phyloP scores from a whole-genome alignment of 257 asterid genomes.

The Cynanchum wilfordii region DNA sequence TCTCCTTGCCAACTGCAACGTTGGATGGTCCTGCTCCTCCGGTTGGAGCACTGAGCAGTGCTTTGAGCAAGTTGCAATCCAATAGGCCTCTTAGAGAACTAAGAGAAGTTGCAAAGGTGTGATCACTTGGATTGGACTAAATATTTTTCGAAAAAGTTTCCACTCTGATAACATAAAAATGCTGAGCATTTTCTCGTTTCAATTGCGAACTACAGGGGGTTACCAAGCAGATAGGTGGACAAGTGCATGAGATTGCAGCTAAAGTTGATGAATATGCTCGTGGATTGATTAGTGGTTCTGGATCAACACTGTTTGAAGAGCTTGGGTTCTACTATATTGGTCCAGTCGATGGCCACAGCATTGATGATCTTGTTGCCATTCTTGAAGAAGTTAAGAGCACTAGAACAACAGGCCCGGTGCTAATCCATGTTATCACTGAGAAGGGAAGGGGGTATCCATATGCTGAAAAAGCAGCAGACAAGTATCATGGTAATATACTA shows the following conservation, averaged over 20 bases:
- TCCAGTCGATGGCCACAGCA: slow-evolving; percentile 90
- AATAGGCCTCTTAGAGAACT: slow-evolving; percentile 87
- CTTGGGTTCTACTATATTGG: slow-evolving; percentile 94
- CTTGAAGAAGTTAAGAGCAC: slow-evolving; percentile 88
- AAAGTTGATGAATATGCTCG: slow-evolving; percentile 98
- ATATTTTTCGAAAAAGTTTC: background rate
- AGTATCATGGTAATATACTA: slow-evolving; percentile 65
- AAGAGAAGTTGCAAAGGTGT: slow-evolving; percentile 93
- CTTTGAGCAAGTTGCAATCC: slow-evolving; percentile 82
- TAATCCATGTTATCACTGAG: slow-evolving; percentile 91
- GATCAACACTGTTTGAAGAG: slow-evolving; percentile 88
- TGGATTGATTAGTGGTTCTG: slow-evolving; percentile 89
- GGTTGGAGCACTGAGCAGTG: slow-evolving; percentile 85
- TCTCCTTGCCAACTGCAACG: slow-evolving; percentile 88
- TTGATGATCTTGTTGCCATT: slow-evolving; percentile 76
- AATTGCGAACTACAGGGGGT: slow-evolving; percentile 64
- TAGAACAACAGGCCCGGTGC: slow-evolving; percentile 76
- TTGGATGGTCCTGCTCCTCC: slow-evolving; percentile 86
- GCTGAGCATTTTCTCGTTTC: slow-evolving; percentile 9
- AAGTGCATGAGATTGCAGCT: slow-evolving; percentile 92
- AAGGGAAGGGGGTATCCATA: slow-evolving; percentile 96
- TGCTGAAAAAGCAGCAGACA: slow-evolving; percentile 93
- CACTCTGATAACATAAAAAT: background rate
- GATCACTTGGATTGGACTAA: background rate
- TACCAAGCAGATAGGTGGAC: slow-evolving; percentile 90